Evolutionary conservation across 78 protist genomes (phyloP).

Genomic region (Monocercomonoides exilis): DNA sequence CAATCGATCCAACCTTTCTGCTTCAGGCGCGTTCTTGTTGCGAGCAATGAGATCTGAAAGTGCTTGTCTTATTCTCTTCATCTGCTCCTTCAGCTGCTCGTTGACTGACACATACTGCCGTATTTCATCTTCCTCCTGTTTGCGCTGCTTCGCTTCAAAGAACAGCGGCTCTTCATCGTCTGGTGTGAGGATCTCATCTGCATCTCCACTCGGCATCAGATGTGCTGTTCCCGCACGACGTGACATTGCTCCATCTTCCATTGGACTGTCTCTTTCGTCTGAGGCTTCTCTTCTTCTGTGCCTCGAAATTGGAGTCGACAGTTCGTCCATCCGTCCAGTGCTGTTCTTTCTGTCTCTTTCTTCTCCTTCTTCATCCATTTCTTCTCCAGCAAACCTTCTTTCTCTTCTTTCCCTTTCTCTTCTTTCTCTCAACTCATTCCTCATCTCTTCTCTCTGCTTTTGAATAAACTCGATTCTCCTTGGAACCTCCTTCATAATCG

Average conservation of each 20-base stretch:
- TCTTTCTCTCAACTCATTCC: too few relatives aligned
- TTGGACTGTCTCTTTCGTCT: neutral
- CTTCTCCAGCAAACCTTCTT: too few relatives aligned
- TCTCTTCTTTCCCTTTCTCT: too few relatives aligned
- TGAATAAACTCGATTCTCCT: too few relatives aligned
- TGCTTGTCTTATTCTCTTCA: neutral
- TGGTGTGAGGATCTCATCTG: neutral
- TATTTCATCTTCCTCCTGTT: neutral
- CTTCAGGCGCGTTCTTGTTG: neutral
- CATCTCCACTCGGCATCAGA: too few relatives aligned
- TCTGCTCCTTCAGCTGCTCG: neutral
- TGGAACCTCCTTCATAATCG: neutral
- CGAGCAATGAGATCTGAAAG: neutral
- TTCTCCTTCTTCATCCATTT: too few relatives aligned
- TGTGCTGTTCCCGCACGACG: too few relatives aligned
- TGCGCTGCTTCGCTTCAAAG: neutral
- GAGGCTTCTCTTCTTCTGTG: neutral
- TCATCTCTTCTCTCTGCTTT: too few relatives aligned
- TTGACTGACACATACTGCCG: neutral
- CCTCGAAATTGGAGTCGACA: neutral
- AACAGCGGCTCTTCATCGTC: conserved; percentile 1
- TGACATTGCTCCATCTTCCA: neutral
- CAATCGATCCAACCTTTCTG: neutral
- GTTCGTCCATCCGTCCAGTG: too few relatives aligned
- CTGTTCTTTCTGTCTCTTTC: too few relatives aligned